These are phyloP conservation scores for Penicillium lividum DNA, from an alignment of 495 filamentous ascomycete genomes.

Conservation along the genomic window DNA sequence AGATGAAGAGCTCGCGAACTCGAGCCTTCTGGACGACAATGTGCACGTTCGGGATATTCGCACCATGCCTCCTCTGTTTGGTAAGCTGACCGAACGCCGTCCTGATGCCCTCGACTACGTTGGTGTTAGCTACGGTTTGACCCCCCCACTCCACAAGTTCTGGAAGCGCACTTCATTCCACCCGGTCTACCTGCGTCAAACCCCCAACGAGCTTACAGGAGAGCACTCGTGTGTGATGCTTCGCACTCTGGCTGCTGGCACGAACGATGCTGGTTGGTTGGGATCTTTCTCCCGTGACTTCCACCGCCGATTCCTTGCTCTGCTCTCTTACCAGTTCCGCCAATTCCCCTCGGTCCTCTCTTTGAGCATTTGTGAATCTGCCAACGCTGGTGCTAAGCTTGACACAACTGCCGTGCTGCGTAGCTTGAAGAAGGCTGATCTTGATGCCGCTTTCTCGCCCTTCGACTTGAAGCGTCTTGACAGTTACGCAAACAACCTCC, in stretches of 20 bases:
- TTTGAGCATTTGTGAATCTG: conserved; percentile 85
- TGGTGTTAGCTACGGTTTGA: conserved; percentile 94
- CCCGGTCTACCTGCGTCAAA: conserved; percentile 94
- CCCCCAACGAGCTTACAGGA: conserved; percentile 91
- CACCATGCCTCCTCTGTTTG: conserved; percentile 89
- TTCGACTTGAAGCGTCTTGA: conserved; percentile 94
- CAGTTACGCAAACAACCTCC: conserved; percentile 91
- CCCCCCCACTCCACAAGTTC: conserved; percentile 86
- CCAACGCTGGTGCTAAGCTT: conserved; percentile 67
- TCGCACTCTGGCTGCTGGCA: conserved; percentile 60
- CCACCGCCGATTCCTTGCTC: conserved; percentile 81
- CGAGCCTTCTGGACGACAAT: conserved; percentile 79
- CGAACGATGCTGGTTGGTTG: conserved; percentile 75
- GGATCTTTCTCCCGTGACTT: conserved; percentile 91
- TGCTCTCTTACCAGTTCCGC: conserved; percentile 91
- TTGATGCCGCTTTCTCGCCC: conserved; percentile 78
- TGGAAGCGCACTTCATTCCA: conserved; percentile 88
- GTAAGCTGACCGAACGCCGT: conserved; percentile 80
- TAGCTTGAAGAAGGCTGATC: conserved; percentile 64
- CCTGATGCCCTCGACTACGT: conserved; percentile 85
- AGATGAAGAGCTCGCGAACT: conserved; percentile 76
- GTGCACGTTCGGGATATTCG: conserved; percentile 88
- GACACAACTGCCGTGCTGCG: conserved; percentile 48
- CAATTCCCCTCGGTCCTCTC: conserved; percentile 79
- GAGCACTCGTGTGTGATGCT: conserved; percentile 99